Evolutionary conservation across 768 basidiomycete species (phyloP), one percentile per base, ranked within the genome.

Genomic region (Lactarius tabidus): DNA sequence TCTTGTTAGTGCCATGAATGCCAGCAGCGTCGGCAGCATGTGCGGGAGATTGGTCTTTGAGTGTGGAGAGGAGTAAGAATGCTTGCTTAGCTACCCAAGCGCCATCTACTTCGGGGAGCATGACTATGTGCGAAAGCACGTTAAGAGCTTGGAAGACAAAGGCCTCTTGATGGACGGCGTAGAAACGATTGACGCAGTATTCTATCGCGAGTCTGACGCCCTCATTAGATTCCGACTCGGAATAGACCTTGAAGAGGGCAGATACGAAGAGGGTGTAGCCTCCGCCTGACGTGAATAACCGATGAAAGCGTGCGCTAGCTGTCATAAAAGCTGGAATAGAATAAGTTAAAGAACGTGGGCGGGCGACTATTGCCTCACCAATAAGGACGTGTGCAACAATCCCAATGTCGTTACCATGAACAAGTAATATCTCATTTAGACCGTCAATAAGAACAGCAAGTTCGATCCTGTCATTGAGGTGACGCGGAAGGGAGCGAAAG

Each of bases 181-280:
- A 88, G 77, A 93, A 92, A 4, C 89, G 82, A 69, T 82, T 85
- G 61, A 84, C 74, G 3, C 87, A 82, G 66, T 90, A 91, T 72
- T 90, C 87, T 63, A 93, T 85, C 17, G 88, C 87, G 17, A 77
- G 74, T 57, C 81, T 81, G 55, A 93, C 88, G 6, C 84, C 84
- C 1, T 74, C 71, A 69, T 89, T 81, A 3, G 72, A 70, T 36
- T 85, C 81, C 2, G 83, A 79, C 70, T 90, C 87, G 10, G 83
- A 78, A 72, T 90, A 93, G 28, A 85, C 79, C 70, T 90, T 90
- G 70, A 90, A 74, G 15, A 93, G 75, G 3, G 82, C 81, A 0
- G 89, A 86, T 81, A 93, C 87, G 74, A 91, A 90, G 31, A 92
- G 79, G 3, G 82, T 82, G 72, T 90, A 93, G 29, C 86, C 89